Conservation (phyloP, 2,329 filamentous ascomycete genomes). For the Fusarium fracticaudum region DNA sequence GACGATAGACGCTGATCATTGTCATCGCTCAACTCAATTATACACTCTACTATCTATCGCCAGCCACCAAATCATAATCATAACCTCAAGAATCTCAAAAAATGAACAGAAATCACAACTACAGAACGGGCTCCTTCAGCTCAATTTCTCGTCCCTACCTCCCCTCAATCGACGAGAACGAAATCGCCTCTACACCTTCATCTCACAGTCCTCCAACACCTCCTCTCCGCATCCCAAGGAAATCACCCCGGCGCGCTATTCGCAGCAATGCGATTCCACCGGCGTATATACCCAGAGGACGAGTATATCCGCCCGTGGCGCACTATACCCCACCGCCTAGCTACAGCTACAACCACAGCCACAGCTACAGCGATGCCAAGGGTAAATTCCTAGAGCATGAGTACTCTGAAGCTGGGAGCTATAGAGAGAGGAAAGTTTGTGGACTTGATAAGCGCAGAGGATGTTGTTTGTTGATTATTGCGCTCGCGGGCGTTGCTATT, state of each 20-base stretch:
- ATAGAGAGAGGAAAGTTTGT: constrained; percentile 5
- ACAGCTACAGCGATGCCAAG: constrained; percentile 29
- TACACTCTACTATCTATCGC: not conserved
- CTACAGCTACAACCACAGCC: constrained; percentile 17
- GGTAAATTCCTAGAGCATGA: constrained; percentile 26
- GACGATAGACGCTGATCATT: constrained; percentile 3
- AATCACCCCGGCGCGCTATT: constrained; percentile 36
- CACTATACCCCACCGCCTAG: constrained; percentile 35
- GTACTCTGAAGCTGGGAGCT: constrained; percentile 15
- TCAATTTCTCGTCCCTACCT: constrained; percentile 45
- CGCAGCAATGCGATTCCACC: constrained; percentile 34
- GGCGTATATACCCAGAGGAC: constrained; percentile 37
- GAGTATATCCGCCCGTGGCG: constrained; percentile 19
- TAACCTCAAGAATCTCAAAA: not conserved
- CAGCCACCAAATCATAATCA: not conserved
- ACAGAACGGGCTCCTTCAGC: constrained; percentile 19
- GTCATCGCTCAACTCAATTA: not conserved
- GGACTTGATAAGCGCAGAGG: constrained; percentile 30
- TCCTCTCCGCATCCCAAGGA: constrained; percentile 45
- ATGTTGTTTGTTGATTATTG: constrained; percentile 48
- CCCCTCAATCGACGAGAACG: constrained; percentile 52
- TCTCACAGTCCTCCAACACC: constrained; percentile 31
- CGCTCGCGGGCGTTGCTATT: constrained; percentile 44
- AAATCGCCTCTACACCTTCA: constrained; percentile 34
- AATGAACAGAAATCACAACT: constrained; percentile 36